A percentile compares a stretch with the other conserved stretches of the same genome.
Conservation (phyloP, 2,329 filamentous ascomycete genomes). For the Fusarium siculi region DNA sequence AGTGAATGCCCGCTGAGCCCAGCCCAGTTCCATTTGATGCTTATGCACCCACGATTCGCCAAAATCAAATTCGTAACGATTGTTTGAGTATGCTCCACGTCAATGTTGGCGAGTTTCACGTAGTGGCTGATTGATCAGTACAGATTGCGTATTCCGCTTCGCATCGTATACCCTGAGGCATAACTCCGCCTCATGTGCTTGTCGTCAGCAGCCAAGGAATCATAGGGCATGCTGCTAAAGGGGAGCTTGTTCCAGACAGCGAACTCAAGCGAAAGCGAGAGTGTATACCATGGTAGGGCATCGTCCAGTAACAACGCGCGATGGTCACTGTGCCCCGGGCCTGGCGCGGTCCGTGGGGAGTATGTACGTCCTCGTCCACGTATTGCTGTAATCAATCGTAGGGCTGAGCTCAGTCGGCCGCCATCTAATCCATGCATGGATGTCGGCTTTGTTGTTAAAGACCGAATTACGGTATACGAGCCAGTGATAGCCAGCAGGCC, state of each 20-base stretch:
- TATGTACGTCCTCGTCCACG: constrained; percentile 25
- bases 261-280: constrained; percentile 20
- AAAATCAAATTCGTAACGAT: constrained; percentile 8
- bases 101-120: constrained; percentile 4
- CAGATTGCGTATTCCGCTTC: constrained; percentile 29
- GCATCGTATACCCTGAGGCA: constrained; percentile 6
- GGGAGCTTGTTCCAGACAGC: constrained; percentile 2
- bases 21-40: not conserved
- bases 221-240: constrained; percentile 7
- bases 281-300: not conserved
- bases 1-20: not conserved
- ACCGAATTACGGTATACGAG: constrained; percentile 25
- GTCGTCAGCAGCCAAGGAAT: constrained; percentile 17
- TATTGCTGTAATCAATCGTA: constrained; percentile 21
- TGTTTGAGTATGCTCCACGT: constrained; percentile 9
- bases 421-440: not conserved
- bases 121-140: constrained; percentile 17
- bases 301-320: constrained; percentile 16
- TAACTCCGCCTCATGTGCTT: constrained; percentile 31
- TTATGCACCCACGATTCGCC: not conserved
- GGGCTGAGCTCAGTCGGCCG: constrained; percentile 39
- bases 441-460: constrained; percentile 15
- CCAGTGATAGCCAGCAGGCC: constrained; percentile 19
- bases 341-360: constrained; percentile 4
- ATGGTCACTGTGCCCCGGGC: not conserved